A percentile compares a stretch with the other conserved stretches of the same genome.
phyloP scores from a whole-genome alignment of 2,329 filamentous ascomycete genomes.

The Chrysoporthe deuterocubensis region DNA sequence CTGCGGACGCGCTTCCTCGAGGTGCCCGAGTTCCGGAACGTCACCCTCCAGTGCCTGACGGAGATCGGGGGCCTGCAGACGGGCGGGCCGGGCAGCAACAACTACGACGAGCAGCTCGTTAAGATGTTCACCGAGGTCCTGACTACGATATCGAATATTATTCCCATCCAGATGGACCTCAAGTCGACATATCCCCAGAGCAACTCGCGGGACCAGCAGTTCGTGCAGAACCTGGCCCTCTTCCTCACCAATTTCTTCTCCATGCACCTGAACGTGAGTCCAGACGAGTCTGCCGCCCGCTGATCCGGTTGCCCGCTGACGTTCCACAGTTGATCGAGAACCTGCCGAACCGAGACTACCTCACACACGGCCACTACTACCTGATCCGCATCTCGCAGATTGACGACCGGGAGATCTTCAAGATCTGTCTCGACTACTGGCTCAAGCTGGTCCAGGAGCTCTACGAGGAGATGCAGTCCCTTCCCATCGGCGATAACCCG shows the following conservation, averaged over 20 bases:
- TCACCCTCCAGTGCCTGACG: constrained; percentile 94
- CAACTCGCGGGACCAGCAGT: constrained; percentile 93
- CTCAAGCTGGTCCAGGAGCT: constrained; percentile 97
- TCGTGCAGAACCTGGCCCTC: constrained; percentile 93
- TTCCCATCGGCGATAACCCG: constrained; percentile 93
- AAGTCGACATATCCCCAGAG: constrained; percentile 90
- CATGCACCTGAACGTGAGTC: constrained; percentile 78
- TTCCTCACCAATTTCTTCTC: constrained; percentile 98
- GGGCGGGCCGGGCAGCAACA: constrained; percentile 68
- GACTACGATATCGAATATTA: constrained; percentile 89
- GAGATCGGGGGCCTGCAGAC: constrained; percentile 96
- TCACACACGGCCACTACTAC: constrained; percentile 96
- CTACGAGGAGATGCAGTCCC: constrained; percentile 97
- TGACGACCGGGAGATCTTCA: constrained; percentile 98
- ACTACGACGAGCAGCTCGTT: constrained; percentile 93
- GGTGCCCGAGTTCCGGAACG: constrained; percentile 92
- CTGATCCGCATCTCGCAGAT: constrained; percentile 98
- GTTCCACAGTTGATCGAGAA: constrained; percentile 80
- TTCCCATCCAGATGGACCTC: constrained; percentile 86
- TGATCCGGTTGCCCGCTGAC: constrained; percentile 26
- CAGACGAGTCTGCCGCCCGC: not conserved
- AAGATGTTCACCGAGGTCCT: constrained; percentile 98
- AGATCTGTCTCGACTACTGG: constrained; percentile 99
- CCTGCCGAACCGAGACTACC: constrained; percentile 90
- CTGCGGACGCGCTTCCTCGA: constrained; percentile 90